A percentile compares a stretch with the other conserved stretches of the same genome.
These are phyloP conservation scores for Piper betle DNA, from an alignment of 164 flowering plant genomes.

Conservation along the genomic window DNA sequence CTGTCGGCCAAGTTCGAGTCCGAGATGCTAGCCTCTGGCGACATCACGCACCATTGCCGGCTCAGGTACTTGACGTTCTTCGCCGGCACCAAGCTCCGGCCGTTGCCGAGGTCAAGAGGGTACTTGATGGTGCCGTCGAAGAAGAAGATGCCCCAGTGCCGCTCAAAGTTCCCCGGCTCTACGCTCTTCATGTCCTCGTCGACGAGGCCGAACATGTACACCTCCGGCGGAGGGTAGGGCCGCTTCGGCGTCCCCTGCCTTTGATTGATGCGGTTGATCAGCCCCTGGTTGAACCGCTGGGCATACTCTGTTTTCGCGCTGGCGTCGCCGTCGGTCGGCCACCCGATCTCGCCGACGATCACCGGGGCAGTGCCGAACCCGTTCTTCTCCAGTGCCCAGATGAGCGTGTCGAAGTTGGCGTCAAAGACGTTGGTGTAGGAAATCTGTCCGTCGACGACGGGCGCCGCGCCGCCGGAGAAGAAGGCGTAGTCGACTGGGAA, in stretches of 20 bases:
- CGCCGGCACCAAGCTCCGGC: slow-evolving; percentile 35
- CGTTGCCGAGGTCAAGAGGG: slow-evolving; percentile 26
- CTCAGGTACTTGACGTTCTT: slow-evolving; percentile 59
- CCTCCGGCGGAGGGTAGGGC: slow-evolving; percentile 39
- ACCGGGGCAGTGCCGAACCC: slow-evolving; percentile 51
- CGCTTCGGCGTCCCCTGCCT: slow-evolving; percentile 74
- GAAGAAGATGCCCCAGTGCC: slow-evolving; percentile 88
- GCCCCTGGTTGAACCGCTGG: slow-evolving; percentile 65
- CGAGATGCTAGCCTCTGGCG: slow-evolving; percentile 35
- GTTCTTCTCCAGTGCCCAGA: slow-evolving; percentile 71
- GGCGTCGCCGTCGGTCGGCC: slow-evolving; percentile 84
- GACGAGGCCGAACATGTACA: slow-evolving; percentile 54
- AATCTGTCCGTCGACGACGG: slow-evolving; percentile 61
- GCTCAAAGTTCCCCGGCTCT: slow-evolving; percentile 74
- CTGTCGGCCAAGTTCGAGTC: slow-evolving; percentile 53
- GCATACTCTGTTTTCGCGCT: slow-evolving; percentile 51
- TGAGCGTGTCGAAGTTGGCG: slow-evolving; percentile 80
- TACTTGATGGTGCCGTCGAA: slow-evolving; percentile 66
- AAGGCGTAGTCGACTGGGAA: slow-evolving; percentile 89
- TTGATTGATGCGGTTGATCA: slow-evolving; percentile 30
- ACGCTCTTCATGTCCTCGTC: slow-evolving; percentile 84
- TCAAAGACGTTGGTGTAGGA: slow-evolving; percentile 84
- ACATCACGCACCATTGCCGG: slow-evolving; percentile 74
- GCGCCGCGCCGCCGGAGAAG: slow-evolving; percentile 38
- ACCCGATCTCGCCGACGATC: slow-evolving; percentile 79